Evolutionary conservation across 805 yeast species (phyloP).

Genomic region (Yarrowia bubula): DNA sequence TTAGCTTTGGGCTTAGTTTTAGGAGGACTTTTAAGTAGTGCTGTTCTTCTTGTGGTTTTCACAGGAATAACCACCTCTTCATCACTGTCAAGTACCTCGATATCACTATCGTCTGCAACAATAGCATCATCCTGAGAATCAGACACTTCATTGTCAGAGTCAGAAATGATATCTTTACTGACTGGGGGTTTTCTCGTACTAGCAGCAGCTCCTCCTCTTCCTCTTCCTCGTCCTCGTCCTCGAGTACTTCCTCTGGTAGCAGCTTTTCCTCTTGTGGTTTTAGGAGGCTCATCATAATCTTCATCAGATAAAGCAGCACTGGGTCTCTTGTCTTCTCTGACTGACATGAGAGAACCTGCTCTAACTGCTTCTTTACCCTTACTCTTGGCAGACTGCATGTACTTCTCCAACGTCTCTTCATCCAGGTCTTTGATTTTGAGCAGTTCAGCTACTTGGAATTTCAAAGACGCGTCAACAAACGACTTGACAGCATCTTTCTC

Average conservation of each 20-base stretch:
- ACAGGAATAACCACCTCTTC: slow-evolving; percentile 8
- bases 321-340: background rate
- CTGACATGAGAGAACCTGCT: background rate
- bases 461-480: slow-evolving; percentile 41
- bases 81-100: background rate
- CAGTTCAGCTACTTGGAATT: slow-evolving; percentile 33
- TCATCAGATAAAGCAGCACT: background rate
- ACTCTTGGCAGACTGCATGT: background rate
- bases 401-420: background rate
- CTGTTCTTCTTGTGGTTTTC: background rate
- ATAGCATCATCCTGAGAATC: slow-evolving; percentile 5
- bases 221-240: background rate
- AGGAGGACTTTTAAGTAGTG: background rate
- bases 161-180: background rate
- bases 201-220: background rate
- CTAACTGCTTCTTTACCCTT: slow-evolving; percentile 9
- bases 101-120: background rate
- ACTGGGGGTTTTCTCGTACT: background rate
- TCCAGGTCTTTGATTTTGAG: slow-evolving; percentile 28
- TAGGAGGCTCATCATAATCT: background rate
- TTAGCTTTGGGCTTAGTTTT: background rate
- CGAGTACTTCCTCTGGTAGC: background rate
- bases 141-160: slow-evolving; percentile 4
- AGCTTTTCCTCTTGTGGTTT: background rate
- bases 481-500: slow-evolving; percentile 65